Conservation (phyloP, 169 alveolate species). For the Plasmodium blacklocki region DNA sequence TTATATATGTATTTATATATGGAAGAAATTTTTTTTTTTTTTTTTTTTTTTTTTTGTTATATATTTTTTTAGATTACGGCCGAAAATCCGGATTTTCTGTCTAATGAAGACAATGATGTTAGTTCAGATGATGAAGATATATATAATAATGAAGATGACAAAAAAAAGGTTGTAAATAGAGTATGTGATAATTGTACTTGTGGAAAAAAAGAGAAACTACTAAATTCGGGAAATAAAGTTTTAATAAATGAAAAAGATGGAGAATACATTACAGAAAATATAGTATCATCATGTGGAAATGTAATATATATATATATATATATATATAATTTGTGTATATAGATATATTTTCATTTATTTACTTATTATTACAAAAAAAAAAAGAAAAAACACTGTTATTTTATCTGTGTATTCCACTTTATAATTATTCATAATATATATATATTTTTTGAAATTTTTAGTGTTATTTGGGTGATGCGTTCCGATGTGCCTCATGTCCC, state of each 20-base stretch:
- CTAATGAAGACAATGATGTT: conserved; percentile 27
- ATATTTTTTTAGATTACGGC: conserved; percentile 44
- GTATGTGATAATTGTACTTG: conserved; percentile 76
- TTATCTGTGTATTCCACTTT: no score
- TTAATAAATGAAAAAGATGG: conserved; percentile 40
- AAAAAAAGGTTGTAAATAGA: conserved; percentile 63
- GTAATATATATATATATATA: conserved; percentile 24
- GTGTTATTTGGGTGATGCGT: conserved; percentile 75
- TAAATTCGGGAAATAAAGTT: conserved; percentile 28
- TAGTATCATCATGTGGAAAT: conserved; percentile 73
- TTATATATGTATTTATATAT: background rate
- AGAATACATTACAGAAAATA: conserved; percentile 58
- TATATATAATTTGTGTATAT: background rate
- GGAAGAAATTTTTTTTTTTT: no score
- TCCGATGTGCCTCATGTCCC: conserved; percentile 74
- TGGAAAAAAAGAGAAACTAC: conserved; percentile 40
- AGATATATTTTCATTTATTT: no score
- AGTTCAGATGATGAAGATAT: conserved; percentile 50
- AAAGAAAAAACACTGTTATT: no score
- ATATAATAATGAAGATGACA: conserved; percentile 43
- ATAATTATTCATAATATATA: no score
- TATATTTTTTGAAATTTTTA: background rate
- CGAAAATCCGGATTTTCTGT: conserved; percentile 54
- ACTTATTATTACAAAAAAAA: no score
- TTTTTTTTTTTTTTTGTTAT: background rate